Percentiles rank a stretch among this genome's conserved stretches.
These are phyloP conservation scores for Hypoxylon cercidicola DNA, from an alignment of 495 filamentous ascomycete species.

Conservation along the genomic window DNA sequence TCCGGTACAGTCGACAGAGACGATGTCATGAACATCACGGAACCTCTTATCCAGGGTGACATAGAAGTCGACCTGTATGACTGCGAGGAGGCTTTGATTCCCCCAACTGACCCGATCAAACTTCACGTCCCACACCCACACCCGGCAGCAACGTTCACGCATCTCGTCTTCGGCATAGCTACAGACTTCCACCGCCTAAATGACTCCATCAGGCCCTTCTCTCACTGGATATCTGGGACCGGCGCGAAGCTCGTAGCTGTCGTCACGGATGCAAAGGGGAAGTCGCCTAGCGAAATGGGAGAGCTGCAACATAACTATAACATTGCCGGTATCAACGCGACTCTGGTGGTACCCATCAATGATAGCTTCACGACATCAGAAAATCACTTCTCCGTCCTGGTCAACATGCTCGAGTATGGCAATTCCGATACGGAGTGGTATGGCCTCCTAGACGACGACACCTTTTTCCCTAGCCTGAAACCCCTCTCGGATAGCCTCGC, in stretches of 20 bases:
- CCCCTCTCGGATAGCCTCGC: slow-evolving; percentile 61
- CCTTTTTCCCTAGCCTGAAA: slow-evolving; percentile 73
- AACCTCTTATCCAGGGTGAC: slow-evolving; percentile 44
- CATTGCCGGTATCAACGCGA: slow-evolving; percentile 59
- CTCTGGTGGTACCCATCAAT: slow-evolving; percentile 63
- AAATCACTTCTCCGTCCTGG: slow-evolving; percentile 71
- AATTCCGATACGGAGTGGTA: slow-evolving; percentile 70
- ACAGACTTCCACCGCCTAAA: slow-evolving; percentile 66
- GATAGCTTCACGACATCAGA: slow-evolving; percentile 60
- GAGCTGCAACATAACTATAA: slow-evolving; percentile 46
- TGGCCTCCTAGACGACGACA: slow-evolving; percentile 76
- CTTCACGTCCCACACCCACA: slow-evolving; percentile 49
- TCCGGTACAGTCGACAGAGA: slow-evolving; percentile 37
- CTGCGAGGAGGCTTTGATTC: slow-evolving; percentile 35
- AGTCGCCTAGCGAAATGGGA: slow-evolving; percentile 37
- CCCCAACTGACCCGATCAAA: slow-evolving; percentile 43
- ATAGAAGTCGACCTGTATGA: slow-evolving; percentile 47
- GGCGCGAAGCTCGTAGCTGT: slow-evolving; percentile 66
- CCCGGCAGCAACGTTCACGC: slow-evolving; percentile 40
- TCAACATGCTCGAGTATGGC: slow-evolving; percentile 63
- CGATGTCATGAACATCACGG: slow-evolving; percentile 45
- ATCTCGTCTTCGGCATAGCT: slow-evolving; percentile 66
- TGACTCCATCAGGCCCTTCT: slow-evolving; percentile 64
- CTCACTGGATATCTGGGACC: slow-evolving; percentile 70
- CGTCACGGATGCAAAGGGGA: slow-evolving; percentile 58